These are phyloP conservation scores for Nicotiana sylvestris DNA, from an alignment of 257 asterid genomes.

Conservation along the genomic window DNA sequence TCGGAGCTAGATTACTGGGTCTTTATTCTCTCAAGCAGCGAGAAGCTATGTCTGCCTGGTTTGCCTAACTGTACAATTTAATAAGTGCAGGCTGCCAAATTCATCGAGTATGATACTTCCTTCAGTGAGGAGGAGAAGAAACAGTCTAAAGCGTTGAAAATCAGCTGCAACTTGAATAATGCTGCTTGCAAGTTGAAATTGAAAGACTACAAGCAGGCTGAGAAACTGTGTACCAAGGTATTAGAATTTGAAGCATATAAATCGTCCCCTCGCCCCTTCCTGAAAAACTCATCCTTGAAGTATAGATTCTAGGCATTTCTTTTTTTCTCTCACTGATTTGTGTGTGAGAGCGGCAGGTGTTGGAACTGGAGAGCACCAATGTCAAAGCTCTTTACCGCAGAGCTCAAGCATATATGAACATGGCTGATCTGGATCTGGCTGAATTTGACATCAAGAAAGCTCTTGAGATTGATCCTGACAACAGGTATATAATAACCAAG, in stretches of 20 bases:
- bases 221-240: slow-evolving; percentile 48
- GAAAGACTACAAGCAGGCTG: slow-evolving; percentile 48
- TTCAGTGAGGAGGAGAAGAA: slow-evolving; percentile 51
- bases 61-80: background rate
- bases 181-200: slow-evolving; percentile 51
- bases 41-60: background rate
- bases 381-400: slow-evolving; percentile 31
- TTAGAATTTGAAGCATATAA: background rate
- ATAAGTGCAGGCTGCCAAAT: slow-evolving; percentile 55
- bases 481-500: slow-evolving; percentile 15
- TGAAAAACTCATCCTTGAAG: background rate
- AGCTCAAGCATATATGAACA: slow-evolving; percentile 30
- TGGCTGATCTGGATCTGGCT: slow-evolving; percentile 29
- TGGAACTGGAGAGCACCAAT: slow-evolving; percentile 28
- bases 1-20: background rate
- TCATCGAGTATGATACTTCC: slow-evolving; percentile 32
- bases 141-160: slow-evolving; percentile 36
- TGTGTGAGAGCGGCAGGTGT: slow-evolving; percentile 11
- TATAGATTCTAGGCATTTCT: background rate
- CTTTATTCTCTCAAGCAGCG: background rate
- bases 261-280: background rate
- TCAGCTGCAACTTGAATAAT: slow-evolving; percentile 40
- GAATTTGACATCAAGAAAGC: slow-evolving; percentile 32
- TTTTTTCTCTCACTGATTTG: background rate
- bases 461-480: slow-evolving; percentile 28